Evolutionary conservation across 768 basidiomycete genomes (phyloP).

Genomic region (Favolaschia claudopus): DNA sequence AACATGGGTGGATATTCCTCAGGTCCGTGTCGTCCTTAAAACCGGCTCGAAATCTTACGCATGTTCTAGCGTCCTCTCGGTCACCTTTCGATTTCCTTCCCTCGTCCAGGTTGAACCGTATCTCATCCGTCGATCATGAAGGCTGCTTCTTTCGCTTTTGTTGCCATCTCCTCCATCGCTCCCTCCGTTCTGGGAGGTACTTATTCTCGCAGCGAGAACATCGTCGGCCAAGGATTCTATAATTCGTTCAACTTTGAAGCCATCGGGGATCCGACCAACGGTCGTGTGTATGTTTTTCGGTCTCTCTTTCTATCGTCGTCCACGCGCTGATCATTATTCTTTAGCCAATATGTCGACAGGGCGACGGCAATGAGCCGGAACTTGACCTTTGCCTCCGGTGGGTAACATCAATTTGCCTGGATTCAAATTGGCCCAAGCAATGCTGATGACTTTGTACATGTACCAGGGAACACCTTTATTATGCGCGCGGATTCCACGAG

Average conservation of each 20-base stretch:
- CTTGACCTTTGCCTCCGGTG: slow-evolving; percentile 59
- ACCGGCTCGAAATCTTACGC: too few relatives aligned
- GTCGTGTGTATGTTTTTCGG: slow-evolving; percentile 61
- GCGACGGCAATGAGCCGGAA: slow-evolving; percentile 54
- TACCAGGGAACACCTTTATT: slow-evolving; percentile 58
- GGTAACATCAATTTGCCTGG: too few relatives aligned
- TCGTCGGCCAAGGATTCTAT: slow-evolving; percentile 56
- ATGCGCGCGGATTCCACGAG: slow-evolving; percentile 59
- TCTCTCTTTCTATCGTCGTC: neutral
- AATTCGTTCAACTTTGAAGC: slow-evolving; percentile 55
- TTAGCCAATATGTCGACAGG: slow-evolving; percentile 49
- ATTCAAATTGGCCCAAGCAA: too few relatives aligned
- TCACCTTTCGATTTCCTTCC: too few relatives aligned
- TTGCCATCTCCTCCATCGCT: neutral
- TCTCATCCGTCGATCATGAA: too few relatives aligned
- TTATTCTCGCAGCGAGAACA: slow-evolving; percentile 52
- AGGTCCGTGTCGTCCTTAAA: too few relatives aligned
- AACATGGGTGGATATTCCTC: too few relatives aligned
- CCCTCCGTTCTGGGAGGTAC: slow-evolving; percentile 41
- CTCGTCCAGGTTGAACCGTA: too few relatives aligned
- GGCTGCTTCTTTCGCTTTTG: neutral
- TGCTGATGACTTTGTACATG: too few relatives aligned
- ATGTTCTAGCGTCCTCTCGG: too few relatives aligned
- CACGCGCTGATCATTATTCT: neutral
- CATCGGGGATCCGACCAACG: slow-evolving; percentile 63